Conservation (phyloP, 352 stramenopile species). For the Phytophthora pisi region DNA sequence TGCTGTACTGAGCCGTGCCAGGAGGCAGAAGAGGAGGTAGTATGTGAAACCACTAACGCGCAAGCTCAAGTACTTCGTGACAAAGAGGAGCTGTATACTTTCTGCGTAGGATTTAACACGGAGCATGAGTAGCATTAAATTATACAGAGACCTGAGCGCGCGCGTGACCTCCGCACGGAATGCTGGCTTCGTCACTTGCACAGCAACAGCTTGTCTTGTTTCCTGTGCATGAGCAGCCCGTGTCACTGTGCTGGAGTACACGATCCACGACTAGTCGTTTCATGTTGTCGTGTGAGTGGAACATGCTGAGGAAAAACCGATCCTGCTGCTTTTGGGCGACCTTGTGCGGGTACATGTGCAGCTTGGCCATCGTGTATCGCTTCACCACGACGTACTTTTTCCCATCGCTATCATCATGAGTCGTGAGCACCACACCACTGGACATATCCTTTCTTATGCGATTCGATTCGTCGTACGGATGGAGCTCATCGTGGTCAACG, state of each 20-base stretch:
- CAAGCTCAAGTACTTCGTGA: no score
- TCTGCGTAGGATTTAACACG: no score
- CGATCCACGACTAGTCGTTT: slow-evolving; percentile 58
- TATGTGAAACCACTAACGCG: no score
- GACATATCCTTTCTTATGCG: slow-evolving; percentile 73
- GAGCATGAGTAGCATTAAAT: neutral
- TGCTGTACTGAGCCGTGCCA: no score
- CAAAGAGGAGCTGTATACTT: no score
- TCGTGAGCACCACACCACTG: slow-evolving; percentile 64
- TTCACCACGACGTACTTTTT: slow-evolving; percentile 74
- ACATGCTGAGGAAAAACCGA: slow-evolving; percentile 62
- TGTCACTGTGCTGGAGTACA: slow-evolving; percentile 28
- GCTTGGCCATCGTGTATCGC: slow-evolving; percentile 70
- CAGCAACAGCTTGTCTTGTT: slow-evolving; percentile 29
- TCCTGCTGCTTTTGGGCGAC: slow-evolving; percentile 55
- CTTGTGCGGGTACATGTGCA: slow-evolving; percentile 78
- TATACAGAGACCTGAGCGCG: slow-evolving; percentile 13
- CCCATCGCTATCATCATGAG: slow-evolving; percentile 51
- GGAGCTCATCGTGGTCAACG: slow-evolving; percentile 71
- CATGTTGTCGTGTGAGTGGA: slow-evolving; percentile 63
- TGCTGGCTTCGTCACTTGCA: slow-evolving; percentile 29
- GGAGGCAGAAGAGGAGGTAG: no score
- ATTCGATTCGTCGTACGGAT: slow-evolving; percentile 60
- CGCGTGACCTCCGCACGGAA: slow-evolving; percentile 18
- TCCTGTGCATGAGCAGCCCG: slow-evolving; percentile 29